Evolutionary conservation across 2,329 filamentous ascomycete genomes (phyloP).

Genomic region (Cladophialophora yegresii): DNA sequence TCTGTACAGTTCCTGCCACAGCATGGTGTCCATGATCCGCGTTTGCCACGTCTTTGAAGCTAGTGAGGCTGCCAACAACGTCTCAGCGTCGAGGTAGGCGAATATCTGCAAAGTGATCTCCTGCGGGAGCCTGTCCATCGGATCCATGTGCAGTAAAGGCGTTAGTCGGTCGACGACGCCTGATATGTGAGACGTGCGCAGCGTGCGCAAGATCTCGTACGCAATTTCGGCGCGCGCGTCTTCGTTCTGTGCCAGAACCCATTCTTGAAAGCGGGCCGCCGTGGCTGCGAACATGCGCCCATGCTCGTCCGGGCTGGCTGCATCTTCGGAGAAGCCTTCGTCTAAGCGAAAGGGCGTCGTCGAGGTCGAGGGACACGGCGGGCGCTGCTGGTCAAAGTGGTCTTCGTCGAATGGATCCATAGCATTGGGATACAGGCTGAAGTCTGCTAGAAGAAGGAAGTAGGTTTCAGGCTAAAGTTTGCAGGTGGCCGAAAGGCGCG

Average conservation of each 20-base stretch:
- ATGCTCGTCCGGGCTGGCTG: constrained; percentile 47
- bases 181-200: constrained; percentile 78
- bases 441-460: not conserved
- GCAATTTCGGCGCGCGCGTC: constrained; percentile 68
- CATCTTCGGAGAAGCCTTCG: constrained; percentile 83
- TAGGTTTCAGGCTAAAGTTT: not conserved
- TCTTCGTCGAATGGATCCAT: constrained; percentile 19
- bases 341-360: constrained; percentile 62
- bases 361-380: constrained; percentile 16
- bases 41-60: constrained; percentile 81
- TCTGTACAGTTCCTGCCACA: constrained; percentile 84
- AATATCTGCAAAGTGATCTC: constrained; percentile 92
- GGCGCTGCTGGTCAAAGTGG: constrained; percentile 11
- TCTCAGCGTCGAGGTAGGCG: constrained; percentile 77
- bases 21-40: constrained; percentile 75
- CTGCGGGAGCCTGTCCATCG: constrained; percentile 78
- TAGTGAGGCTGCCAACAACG: constrained; percentile 74
- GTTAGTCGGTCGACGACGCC: constrained; percentile 78
- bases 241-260: constrained; percentile 58
- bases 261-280: constrained; percentile 54
- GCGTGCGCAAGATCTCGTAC: constrained; percentile 72
- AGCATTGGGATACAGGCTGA: not conserved
- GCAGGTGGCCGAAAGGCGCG: not conserved
- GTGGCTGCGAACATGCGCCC: constrained; percentile 43
- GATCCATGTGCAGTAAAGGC: constrained; percentile 88